Evolutionary conservation across 164 flowering plant genomes (phyloP).

Genomic region (Amborella trichopoda): DNA sequence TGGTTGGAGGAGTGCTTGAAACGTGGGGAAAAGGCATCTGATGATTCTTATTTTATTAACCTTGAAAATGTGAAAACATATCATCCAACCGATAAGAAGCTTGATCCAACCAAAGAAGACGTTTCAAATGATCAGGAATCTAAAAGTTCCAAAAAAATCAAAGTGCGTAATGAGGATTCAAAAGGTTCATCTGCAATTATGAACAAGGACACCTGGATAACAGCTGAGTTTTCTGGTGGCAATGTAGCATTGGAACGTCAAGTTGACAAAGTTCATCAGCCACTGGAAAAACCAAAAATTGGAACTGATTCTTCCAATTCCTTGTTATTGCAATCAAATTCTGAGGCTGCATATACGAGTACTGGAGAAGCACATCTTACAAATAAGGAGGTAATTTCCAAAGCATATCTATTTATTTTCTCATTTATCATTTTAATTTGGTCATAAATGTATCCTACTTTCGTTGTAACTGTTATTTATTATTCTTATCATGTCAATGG

Average conservation of each 20-base stretch:
- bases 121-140: conserved; percentile 13
- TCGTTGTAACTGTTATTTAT: no score
- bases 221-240: neutral
- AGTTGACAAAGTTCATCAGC: neutral
- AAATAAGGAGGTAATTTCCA: conserved; percentile 28
- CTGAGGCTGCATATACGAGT: conserved; percentile 10
- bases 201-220: conserved; percentile 4
- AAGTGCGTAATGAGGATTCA: conserved; percentile 15
- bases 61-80: conserved; percentile 14
- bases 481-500: no score
- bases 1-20: conserved; percentile 91
- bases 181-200: conserved; percentile 6
- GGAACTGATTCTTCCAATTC: conserved; percentile 12
- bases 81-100: no score
- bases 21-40: conserved; percentile 49
- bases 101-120: conserved; percentile 9
- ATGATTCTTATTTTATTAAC: conserved; percentile 40
- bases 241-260: neutral
- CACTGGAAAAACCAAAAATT: conserved; percentile 6
- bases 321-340: conserved; percentile 5
- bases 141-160: conserved; percentile 21
- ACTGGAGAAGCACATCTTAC: conserved; percentile 10
- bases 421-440: no score
- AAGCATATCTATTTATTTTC: no score
- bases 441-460: no score